phyloP scores from a whole-genome alignment of 768 basidiomycete genomes.

The Lactifluus pinguis region DNA sequence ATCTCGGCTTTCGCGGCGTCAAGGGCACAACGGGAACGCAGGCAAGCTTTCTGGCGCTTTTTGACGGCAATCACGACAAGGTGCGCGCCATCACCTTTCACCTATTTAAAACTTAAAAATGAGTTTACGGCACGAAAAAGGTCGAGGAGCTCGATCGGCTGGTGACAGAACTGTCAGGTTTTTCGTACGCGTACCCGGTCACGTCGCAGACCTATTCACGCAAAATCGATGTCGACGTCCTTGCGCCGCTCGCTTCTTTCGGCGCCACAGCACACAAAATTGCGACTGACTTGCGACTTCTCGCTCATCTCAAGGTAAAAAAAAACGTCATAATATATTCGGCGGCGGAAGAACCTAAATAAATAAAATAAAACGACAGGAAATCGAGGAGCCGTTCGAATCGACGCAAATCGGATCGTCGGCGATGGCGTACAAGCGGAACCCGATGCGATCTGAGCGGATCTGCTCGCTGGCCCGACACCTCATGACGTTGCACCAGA shows the following conservation, averaged over 20 bases:
- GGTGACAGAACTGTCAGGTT: constrained; percentile 88
- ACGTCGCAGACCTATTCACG: constrained; percentile 98
- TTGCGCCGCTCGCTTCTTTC: constrained; percentile 79
- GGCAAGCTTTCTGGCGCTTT: constrained; percentile 88
- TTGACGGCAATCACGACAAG: constrained; percentile 93
- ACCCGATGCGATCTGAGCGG: constrained; percentile 98
- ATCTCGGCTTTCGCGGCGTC: constrained; percentile 94
- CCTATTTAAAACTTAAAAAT: not conserved
- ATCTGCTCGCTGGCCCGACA: constrained; percentile 95
- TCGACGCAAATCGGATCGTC: constrained; percentile 96
- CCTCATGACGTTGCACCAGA: constrained; percentile 92
- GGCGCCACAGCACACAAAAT: constrained; percentile 98
- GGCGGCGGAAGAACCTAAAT: too few species aligned
- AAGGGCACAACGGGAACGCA: constrained; percentile 99
- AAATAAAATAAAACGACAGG: constrained; percentile 33
- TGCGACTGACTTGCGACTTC: constrained; percentile 86
- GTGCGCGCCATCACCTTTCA: constrained; percentile 27
- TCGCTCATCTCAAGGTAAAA: constrained; percentile 83
- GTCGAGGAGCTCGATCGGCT: constrained; percentile 83
- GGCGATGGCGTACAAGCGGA: constrained; percentile 99
- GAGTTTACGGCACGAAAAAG: constrained; percentile 31
- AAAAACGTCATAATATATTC: too few species aligned
- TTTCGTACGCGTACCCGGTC: constrained; percentile 92
- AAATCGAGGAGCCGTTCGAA: constrained; percentile 98
- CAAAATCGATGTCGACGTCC: constrained; percentile 92